Evolutionary conservation across 257 asterid genomes (phyloP).

Genomic region (Nicotiana benthamiana): DNA sequence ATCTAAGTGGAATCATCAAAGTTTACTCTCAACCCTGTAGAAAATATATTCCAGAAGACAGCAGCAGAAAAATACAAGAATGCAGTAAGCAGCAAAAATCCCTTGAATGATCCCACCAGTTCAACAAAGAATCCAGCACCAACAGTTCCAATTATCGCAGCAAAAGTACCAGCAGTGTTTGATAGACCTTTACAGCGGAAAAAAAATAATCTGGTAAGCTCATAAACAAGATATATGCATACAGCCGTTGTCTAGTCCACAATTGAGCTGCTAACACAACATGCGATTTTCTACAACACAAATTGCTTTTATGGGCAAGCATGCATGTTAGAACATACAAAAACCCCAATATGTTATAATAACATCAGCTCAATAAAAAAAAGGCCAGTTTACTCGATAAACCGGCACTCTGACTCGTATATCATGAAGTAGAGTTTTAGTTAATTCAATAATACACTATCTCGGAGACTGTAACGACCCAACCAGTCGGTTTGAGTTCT

Average conservation of each 20-base stretch:
- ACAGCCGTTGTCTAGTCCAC: not conserved
- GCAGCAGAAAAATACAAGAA: slow-evolving; percentile 71
- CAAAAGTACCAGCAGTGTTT: slow-evolving; percentile 87
- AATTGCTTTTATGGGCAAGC: not conserved
- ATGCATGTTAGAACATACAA: not conserved
- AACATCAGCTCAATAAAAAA: not conserved
- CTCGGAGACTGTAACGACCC: not conserved
- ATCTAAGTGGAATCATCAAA: slow-evolving; percentile 48
- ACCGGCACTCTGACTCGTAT: not conserved
- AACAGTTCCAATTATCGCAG: slow-evolving; percentile 88
- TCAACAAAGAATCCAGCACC: slow-evolving; percentile 95
- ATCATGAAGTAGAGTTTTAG: not conserved
- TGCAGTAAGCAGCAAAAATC: slow-evolving; percentile 73
- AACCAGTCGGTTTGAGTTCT: too few species aligned
- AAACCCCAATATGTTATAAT: not conserved
- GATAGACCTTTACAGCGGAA: slow-evolving; percentile 49
- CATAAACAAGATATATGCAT: slow-evolving; percentile 2
- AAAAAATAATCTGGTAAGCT: not conserved
- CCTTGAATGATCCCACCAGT: slow-evolving; percentile 75
- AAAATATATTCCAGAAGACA: slow-evolving; percentile 51
- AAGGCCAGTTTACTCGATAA: not conserved
- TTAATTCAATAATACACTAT: not conserved
- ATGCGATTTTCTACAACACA: not conserved
- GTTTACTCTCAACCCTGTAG: slow-evolving; percentile 83
- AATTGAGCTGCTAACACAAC: not conserved